Evolutionary conservation across 2,329 filamentous ascomycete species (phyloP).

Genomic region (Penicillium sp.): DNA sequence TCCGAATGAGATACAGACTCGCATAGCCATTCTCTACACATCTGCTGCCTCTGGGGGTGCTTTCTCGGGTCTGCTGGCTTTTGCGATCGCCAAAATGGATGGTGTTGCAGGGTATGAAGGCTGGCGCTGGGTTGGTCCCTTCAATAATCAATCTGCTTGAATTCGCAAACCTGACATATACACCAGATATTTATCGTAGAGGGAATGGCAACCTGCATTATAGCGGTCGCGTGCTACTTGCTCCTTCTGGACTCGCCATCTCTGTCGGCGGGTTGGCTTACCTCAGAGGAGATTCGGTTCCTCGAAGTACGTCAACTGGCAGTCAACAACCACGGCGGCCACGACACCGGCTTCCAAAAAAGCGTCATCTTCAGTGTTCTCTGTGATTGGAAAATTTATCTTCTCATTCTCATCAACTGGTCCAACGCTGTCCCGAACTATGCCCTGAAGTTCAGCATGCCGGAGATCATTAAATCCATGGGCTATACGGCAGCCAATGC

Average conservation of each 20-base stretch:
- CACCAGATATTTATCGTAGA: conserved; percentile 60
- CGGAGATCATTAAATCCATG: conserved; percentile 48
- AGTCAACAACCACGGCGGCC: background rate
- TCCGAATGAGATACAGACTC: conserved; percentile 71
- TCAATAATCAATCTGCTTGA: background rate
- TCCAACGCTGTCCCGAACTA: conserved; percentile 48
- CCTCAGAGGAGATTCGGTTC: conserved; percentile 46
- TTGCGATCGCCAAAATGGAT: too few relatives aligned
- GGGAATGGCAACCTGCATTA: conserved; percentile 66
- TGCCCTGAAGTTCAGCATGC: conserved; percentile 41
- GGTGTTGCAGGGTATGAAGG: too few relatives aligned
- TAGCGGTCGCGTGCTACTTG: conserved; percentile 52
- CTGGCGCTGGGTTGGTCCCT: too few relatives aligned
- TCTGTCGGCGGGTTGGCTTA: conserved; percentile 43
- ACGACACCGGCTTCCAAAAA: background rate
- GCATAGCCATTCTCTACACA: conserved; percentile 77
- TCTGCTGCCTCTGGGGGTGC: conserved; percentile 69
- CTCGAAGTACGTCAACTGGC: conserved; percentile 42
- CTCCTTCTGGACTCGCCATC: conserved; percentile 45
- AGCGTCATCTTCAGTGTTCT: background rate
- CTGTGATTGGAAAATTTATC: conserved; percentile 49
- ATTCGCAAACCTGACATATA: background rate
- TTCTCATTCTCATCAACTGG: conserved; percentile 49
- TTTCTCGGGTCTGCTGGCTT: too few relatives aligned
- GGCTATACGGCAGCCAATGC: conserved; percentile 45